These are phyloP conservation scores for Lantana camara DNA, from an alignment of 257 asterid genomes.

Conservation along the genomic window DNA sequence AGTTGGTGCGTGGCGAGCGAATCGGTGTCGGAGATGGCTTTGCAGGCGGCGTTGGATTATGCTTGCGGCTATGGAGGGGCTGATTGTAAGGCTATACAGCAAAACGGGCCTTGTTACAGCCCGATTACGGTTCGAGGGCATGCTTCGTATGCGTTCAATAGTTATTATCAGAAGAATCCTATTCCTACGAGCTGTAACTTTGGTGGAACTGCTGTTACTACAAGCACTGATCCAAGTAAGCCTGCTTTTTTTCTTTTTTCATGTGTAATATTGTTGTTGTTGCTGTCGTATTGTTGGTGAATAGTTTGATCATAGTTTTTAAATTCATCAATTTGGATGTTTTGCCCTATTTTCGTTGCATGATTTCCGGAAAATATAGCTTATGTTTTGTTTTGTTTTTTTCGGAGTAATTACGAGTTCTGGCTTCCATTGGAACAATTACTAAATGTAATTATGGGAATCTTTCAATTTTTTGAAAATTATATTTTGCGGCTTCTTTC, in stretches of 20 bases:
- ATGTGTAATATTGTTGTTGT: not conserved
- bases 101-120: conserved; percentile 49
- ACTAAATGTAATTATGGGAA: too few species aligned
- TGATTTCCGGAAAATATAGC: not conserved
- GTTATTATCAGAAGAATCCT: conserved; percentile 68
- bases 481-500: too few species aligned
- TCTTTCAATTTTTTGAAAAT: too few species aligned
- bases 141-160: conserved; percentile 75
- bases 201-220: conserved; percentile 67
- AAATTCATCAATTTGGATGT: not conserved
- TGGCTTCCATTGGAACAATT: too few species aligned
- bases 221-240: conserved; percentile 80
- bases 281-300: not conserved
- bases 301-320: not conserved
- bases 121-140: conserved; percentile 53
- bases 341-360: not conserved
- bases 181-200: conserved; percentile 74
- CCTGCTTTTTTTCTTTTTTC: not conserved
- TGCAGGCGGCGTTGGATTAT: conserved; percentile 72
- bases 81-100: conserved; percentile 65
- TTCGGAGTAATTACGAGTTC: too few species aligned
- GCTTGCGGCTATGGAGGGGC: conserved; percentile 76
- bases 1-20: conserved; percentile 84
- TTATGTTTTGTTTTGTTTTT: not conserved
- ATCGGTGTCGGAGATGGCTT: conserved; percentile 48